Evolutionary conservation across 2,329 filamentous ascomycete species (phyloP), one percentile per base, ranked within the genome.

Genomic region (Westerdykella sp.): DNA sequence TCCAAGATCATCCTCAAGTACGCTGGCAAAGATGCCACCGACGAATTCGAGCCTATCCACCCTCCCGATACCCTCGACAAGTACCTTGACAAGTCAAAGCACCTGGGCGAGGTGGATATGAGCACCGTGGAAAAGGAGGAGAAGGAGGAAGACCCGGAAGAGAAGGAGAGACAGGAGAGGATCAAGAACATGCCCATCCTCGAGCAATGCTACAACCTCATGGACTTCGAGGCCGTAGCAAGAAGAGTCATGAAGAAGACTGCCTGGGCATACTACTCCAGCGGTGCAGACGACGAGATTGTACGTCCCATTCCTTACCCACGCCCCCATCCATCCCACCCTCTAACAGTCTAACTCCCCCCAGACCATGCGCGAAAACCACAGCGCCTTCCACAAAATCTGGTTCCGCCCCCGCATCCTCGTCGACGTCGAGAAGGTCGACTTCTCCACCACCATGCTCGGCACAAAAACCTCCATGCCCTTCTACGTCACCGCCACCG

Each of bases 191-290:
- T 72, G 58, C 72, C 73, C 4, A 66, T 71, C 10, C 57, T 76
- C 15, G 62, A 68, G 46, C 63, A 71, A 40, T 66, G 73, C 45
- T 67, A 75, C 51, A 73, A 70, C 51, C 56, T 69, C 11, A 66
- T 75, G 55, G 93, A 98, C 70, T 98, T 98, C 66, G 93, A 98
- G 75, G 82, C 87, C 3, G 91, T 97, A 30, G 93, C 93, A 5
- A 82, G 84, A 57, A 76, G 81, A 32, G 81, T 94, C 44, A 96
- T 97, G 91, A 96, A 95, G 78, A 94, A 86, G 73, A 85, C 84
- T 1, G 91, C 91, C 0, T 98, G 93, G 93, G 93, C 86, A 21
- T 98, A 98, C 72, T 98, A 98, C 69, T 95, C 88, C 1, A 93
- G 86, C 61, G 91, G 87, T 44, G 88, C 91, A 0, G 87, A 93